Evolutionary conservation across 1,284 basidiomycete genomes (phyloP), one percentile per base, ranked within the genome.

Genomic region (Chiua sp.): DNA sequence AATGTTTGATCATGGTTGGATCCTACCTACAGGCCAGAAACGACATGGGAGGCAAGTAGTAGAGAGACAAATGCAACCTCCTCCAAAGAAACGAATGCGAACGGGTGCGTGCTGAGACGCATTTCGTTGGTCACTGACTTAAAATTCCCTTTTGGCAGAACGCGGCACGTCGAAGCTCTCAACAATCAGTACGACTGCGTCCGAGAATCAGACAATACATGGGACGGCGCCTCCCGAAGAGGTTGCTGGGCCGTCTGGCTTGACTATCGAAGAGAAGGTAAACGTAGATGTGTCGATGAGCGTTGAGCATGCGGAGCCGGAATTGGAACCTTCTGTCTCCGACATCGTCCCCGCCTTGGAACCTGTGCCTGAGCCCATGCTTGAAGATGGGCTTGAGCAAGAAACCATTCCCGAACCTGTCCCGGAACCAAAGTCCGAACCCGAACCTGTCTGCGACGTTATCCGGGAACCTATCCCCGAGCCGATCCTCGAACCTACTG

Each of bases 1-100:
- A 70, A 79, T 90, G 76, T 98, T 97, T 77, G 89, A 98, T 64
- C 79, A 82, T 23, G 95, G 95, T 3, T 98, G 95, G 95, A 93
- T 97, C 20, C 77, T 97, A 20, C 92, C 94, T 12, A 79, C 87
- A 12, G 92, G 90, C 33, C 83, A 85, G 49, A 85, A 86, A 65
- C 81, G 87, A 42, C 82, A 82, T 51, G 86, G 83, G 20, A 80
- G 84, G 28, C 72, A 77, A 28, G 73, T 78, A 11, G 63, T 80
- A 11, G 83, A 86, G 48, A 77, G 77, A 46, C 73, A 71, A 18
- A 56, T 72, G 12, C 60, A 76, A 28, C 80, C 79, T 47, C 81
- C 72, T 8, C 77, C 78, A 15, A 83, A 75, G 72, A 90, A 89
- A 73, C 81, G 78, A 50, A 73, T 75, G 60, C 81, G 80, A 61